These are phyloP conservation scores for Protomyces inouyei DNA, from an alignment of 1,139 yeast genomes.

Conservation along the genomic window DNA sequence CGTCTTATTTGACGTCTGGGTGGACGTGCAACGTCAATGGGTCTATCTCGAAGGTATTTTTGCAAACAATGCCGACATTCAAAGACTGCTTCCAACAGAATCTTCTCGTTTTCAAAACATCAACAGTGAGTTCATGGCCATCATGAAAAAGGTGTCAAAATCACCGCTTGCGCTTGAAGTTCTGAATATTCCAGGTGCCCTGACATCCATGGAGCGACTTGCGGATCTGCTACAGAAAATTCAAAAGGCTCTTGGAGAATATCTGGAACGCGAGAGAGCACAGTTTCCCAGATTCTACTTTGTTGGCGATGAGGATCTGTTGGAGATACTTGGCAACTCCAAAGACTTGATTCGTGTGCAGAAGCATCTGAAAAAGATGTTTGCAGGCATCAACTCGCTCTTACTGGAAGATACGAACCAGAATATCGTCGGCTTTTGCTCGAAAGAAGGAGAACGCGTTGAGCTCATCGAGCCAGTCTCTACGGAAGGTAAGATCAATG, in stretches of 20 bases:
- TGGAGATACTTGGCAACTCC: constrained; percentile 73
- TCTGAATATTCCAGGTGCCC: constrained; percentile 51
- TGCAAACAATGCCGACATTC: constrained; percentile 52
- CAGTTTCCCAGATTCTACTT: constrained; percentile 79
- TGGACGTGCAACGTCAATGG: constrained; percentile 87
- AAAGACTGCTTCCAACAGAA: constrained; percentile 63
- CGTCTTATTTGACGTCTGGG: constrained; percentile 62
- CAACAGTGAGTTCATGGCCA: constrained; percentile 55
- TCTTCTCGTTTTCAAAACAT: constrained; percentile 61
- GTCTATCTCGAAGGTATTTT: constrained; percentile 78
- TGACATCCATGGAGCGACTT: constrained; percentile 48
- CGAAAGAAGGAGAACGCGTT: constrained; percentile 63
- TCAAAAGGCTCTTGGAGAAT: constrained; percentile 66
- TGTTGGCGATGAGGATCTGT: constrained; percentile 82
- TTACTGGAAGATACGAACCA: constrained; percentile 43
- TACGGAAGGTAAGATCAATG: constrained; percentile 48
- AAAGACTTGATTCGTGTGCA: constrained; percentile 50
- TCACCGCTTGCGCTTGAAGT: constrained; percentile 56
- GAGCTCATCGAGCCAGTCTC: constrained; percentile 47
- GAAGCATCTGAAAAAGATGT: constrained; percentile 66
- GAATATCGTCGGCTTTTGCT: constrained; percentile 48
- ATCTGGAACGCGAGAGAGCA: constrained; percentile 73
- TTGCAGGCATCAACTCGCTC: constrained; percentile 56
- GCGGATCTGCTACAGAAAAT: constrained; percentile 56
- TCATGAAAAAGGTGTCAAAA: constrained; percentile 52